Base-by-base conservation (phyloP, 371 early-diverging fungal species). In the Mucor lusitanicus region DNA sequence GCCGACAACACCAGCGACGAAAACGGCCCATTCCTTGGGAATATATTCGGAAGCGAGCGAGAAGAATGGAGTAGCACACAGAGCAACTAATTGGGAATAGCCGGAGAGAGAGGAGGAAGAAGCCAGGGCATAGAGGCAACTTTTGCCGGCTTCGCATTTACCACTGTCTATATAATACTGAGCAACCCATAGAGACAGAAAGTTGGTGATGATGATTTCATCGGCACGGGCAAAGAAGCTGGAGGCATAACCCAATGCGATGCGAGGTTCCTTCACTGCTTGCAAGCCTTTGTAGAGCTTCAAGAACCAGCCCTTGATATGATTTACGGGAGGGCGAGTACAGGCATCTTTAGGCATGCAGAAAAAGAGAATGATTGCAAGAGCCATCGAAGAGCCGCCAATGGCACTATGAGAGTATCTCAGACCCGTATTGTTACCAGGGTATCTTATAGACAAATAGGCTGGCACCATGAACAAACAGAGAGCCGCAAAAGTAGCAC, bases 191-290 rank as follows among this genome's bases (percentile, higher is more conserved):
- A 92, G 78, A 6, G 89, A 85, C n/a, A 95, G 69, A 66, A 89
- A 94, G 9, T 88, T 77, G 5, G 93, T 84, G 44, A 95, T 78
- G 30, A 90, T 85, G 32, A 92, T 85, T 25, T 92, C 88, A 70
- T 92, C 93, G 0, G 89, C 92, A 61, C 95, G 87, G 5, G 94
- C 88, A 68, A 87, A 87, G 67, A 88, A 88, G 60, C 87, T 85
- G 3, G 87, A 79, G 6, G 76, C 64, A 65, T 85, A 90, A 15
- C 85, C 88, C 8, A 92, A 73, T 1, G 88, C 79, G 56, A 92
- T 76, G 27, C 81, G 78, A 5, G 85, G 85, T 56, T 91, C 89
- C 28, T 79, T 82, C 11, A 72, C 85, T 53, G 87, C 88, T 27
- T 73, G 15, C 25, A 87, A 39, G 40, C 59, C 68, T 32, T 33